These are phyloP conservation scores for Viola pubescens DNA, from an alignment of 441 rosid genomes.

Conservation along the genomic window DNA sequence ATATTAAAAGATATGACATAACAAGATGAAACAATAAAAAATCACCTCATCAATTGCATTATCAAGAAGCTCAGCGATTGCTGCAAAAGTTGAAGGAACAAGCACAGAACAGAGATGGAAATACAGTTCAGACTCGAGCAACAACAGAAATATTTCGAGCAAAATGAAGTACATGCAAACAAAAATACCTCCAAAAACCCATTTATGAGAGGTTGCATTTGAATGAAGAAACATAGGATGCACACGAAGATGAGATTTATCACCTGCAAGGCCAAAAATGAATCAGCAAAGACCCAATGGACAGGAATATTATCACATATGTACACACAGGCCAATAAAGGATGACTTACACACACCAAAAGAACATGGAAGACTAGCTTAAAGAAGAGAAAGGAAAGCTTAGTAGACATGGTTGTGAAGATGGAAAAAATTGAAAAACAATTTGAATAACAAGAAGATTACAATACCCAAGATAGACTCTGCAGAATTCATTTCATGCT, in stretches of 20 bases:
- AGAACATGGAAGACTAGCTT: too few species aligned
- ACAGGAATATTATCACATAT: too few species aligned
- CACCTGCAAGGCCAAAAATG: conserved; percentile 33
- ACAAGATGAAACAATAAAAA: conserved; percentile 5
- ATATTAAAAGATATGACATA: neutral
- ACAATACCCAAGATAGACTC: too few species aligned
- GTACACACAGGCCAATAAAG: too few species aligned
- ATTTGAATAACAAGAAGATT: too few species aligned
- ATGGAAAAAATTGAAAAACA: too few species aligned
- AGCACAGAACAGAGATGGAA: neutral
- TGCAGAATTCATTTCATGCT: too few species aligned
- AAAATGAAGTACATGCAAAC: neutral
- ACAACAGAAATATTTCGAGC: neutral
- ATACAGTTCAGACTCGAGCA: neutral
- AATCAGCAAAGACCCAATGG: neutral
- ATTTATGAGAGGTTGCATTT: conserved; percentile 86
- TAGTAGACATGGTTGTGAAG: too few species aligned
- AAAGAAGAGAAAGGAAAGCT: too few species aligned
- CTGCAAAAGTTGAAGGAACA: conserved; percentile 28
- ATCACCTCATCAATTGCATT: conserved; percentile 78
- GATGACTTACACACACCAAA: too few species aligned
- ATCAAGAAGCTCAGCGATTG: conserved; percentile 75
- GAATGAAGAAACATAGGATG: conserved; percentile 92
- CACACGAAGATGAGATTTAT: conserved; percentile 56
- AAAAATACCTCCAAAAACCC: conserved; percentile 80